These are phyloP conservation scores for Geosmithia morbida DNA, from an alignment of 2,329 filamentous ascomycete genomes.

Conservation along the genomic window DNA sequence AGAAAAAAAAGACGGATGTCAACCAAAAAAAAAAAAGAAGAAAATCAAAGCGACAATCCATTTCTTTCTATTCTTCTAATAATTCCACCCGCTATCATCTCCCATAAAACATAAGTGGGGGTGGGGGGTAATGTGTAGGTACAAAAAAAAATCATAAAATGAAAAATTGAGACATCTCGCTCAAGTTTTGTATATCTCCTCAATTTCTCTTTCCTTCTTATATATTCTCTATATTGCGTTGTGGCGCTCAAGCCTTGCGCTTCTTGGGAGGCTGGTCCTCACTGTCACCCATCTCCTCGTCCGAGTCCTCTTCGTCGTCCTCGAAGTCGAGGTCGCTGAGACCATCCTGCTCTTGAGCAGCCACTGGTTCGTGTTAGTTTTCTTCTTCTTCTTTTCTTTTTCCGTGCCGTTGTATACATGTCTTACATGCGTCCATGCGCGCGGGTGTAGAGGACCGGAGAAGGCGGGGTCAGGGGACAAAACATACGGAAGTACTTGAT, in stretches of 20 bases:
- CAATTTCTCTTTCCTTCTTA: neutral
- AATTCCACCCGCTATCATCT: too few species aligned
- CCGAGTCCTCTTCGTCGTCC: conserved; percentile 29
- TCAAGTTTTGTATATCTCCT: neutral
- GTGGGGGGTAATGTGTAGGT: too few species aligned
- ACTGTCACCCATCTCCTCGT: conserved; percentile 15
- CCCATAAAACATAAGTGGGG: too few species aligned
- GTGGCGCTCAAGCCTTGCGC: conserved; percentile 19
- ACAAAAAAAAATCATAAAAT: too few species aligned
- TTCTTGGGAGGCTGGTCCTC: conserved; percentile 22
- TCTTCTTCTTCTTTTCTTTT: neutral
- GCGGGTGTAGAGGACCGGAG: neutral
- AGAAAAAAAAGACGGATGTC: too few species aligned
- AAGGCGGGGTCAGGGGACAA: neutral
- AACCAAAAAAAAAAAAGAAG: too few species aligned
- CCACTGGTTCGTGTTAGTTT: conserved; percentile 21
- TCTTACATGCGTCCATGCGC: too few species aligned
- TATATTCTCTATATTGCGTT: neutral
- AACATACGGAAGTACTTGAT: conserved; percentile 82
- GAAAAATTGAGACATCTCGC: neutral
- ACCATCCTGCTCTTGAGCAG: conserved; percentile 52
- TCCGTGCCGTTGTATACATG: neutral
- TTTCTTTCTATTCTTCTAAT: too few species aligned
- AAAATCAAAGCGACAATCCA: too few species aligned
- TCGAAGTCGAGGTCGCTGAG: conserved; percentile 60